These are phyloP conservation scores for Termitomyces sp. DNA, from an alignment of 768 basidiomycete species.

Conservation along the genomic window DNA sequence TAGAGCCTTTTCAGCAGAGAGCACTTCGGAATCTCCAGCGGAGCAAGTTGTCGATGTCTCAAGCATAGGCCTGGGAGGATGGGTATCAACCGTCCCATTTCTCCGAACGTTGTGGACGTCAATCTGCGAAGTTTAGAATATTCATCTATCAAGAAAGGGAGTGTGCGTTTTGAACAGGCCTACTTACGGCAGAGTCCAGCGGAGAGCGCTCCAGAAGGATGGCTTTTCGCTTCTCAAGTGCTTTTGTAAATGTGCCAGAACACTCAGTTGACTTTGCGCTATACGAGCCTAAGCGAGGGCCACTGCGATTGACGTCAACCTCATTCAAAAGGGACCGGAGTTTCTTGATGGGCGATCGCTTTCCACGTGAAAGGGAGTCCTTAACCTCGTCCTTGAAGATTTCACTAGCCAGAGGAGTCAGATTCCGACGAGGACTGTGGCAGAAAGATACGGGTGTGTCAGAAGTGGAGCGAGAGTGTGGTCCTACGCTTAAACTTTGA, in stretches of 20 bases:
- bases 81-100: background rate
- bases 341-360: slow-evolving; percentile 5
- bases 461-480: background rate
- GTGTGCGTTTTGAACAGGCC: background rate
- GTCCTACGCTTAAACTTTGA: background rate
- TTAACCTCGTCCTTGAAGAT: slow-evolving; percentile 15
- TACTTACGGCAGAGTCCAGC: background rate
- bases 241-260: slow-evolving; percentile 12
- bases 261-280: background rate
- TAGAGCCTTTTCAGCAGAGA: slow-evolving; percentile 9
- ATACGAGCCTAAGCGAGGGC: background rate
- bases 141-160: background rate
- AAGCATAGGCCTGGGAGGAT: background rate
- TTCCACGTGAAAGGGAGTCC: slow-evolving; percentile 3
- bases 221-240: slow-evolving; percentile 19
- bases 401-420: slow-evolving; percentile 15
- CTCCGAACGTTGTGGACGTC: background rate
- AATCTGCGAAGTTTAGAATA: background rate
- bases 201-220: slow-evolving; percentile 1
- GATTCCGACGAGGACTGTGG: background rate
- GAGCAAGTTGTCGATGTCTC: background rate
- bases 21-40: background rate
- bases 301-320: slow-evolving; percentile 11
- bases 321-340: slow-evolving; percentile 7
- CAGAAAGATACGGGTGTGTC: background rate